Conservation (phyloP, 2,329 filamentous ascomycete genomes). For the Trichoderma arundinaceum region DNA sequence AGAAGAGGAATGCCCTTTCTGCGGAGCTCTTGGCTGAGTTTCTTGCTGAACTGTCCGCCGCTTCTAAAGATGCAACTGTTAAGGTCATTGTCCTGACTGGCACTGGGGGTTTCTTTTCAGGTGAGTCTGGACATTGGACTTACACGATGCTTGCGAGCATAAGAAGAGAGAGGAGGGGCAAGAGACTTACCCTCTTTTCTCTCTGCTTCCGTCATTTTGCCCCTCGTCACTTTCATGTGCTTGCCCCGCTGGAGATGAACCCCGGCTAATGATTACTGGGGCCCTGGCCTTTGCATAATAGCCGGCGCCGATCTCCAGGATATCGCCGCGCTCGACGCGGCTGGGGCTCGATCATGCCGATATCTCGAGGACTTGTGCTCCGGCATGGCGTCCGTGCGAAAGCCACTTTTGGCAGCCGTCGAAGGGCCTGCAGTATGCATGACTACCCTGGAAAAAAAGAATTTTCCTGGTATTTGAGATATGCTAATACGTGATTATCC, state of each 20-base stretch:
- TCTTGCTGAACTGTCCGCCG: constrained; percentile 39
- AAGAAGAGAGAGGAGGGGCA: background rate
- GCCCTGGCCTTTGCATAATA: constrained; percentile 33
- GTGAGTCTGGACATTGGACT: constrained; percentile 26
- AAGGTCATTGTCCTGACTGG: constrained; percentile 49
- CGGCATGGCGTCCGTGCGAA: constrained; percentile 45
- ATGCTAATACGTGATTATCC: constrained; percentile 28
- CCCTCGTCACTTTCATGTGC: constrained; percentile 36
- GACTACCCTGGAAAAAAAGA: background rate
- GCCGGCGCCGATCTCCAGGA: constrained; percentile 47
- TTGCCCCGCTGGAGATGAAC: constrained; percentile 20
- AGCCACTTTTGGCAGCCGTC: constrained; percentile 57
- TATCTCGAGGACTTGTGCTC: constrained; percentile 51
- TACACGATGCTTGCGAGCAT: background rate
- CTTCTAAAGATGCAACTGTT: constrained; percentile 37
- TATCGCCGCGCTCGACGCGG: constrained; percentile 44
- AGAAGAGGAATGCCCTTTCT: constrained; percentile 65
- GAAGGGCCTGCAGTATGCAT: constrained; percentile 56
- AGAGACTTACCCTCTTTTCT: background rate
- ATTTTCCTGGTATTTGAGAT: constrained; percentile 13
- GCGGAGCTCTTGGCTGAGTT: constrained; percentile 56
- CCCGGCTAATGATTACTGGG: constrained; percentile 26
- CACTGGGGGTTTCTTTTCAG: constrained; percentile 39
- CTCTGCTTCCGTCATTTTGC: constrained; percentile 34
- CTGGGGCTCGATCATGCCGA: constrained; percentile 42